Percentiles rank a stretch among this genome's conserved stretches.
These are phyloP conservation scores for Leccinum pallidistipes DNA, from an alignment of 1,284 basidiomycete species.

Conservation along the genomic window DNA sequence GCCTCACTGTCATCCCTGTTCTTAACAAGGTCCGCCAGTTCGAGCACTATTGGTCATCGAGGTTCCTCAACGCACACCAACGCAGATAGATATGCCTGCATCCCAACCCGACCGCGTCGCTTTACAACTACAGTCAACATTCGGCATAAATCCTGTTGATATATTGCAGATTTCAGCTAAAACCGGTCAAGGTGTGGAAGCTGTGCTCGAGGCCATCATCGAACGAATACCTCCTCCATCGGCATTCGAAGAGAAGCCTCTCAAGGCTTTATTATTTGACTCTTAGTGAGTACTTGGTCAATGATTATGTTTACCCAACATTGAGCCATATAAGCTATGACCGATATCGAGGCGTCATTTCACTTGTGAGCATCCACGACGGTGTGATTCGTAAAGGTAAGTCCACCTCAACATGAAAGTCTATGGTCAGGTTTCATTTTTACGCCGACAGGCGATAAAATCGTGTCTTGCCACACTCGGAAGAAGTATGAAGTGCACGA, in stretches of 20 bases:
- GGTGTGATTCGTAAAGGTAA: constrained; percentile 66
- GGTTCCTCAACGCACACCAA: constrained; percentile 3
- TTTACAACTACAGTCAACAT: constrained; percentile 78
- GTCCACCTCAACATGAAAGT: background rate
- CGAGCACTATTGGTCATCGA: background rate
- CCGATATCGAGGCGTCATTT: constrained; percentile 95
- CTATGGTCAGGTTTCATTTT: background rate
- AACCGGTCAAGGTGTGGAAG: constrained; percentile 80
- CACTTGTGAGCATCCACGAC: constrained; percentile 78
- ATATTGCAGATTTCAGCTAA: constrained; percentile 90
- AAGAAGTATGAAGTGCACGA: constrained; percentile 94
- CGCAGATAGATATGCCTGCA: constrained; percentile 84
- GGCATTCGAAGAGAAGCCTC: constrained; percentile 50
- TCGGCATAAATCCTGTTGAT: constrained; percentile 73
- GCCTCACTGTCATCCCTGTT: constrained; percentile 87
- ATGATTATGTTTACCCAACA: background rate
- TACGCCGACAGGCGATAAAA: constrained; percentile 72
- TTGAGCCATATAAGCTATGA: constrained; percentile 71
- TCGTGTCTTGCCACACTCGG: constrained; percentile 82
- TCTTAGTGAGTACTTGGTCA: constrained; percentile 62
- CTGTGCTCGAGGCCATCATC: constrained; percentile 85
- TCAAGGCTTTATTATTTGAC: constrained; percentile 93
- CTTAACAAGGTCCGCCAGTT: constrained; percentile 79
- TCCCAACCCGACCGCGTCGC: constrained; percentile 81
- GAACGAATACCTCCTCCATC: constrained; percentile 79